Conservation (phyloP, 306 rosid species). For the Prinsepia uniflora region DNA sequence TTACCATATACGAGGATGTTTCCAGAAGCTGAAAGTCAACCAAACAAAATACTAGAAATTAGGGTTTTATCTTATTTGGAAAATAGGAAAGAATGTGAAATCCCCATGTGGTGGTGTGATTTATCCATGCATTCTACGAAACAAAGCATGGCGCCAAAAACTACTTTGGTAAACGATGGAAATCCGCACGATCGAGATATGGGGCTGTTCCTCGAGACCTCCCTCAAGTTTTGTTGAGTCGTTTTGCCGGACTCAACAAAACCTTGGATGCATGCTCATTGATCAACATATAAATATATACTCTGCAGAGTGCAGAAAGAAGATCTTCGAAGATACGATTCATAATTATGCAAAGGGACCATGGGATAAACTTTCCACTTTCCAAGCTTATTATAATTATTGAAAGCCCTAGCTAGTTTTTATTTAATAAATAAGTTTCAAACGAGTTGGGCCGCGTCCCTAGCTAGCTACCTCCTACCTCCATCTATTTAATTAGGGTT, state of each 20-base stretch:
- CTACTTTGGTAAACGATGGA: background rate
- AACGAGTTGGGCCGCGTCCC: no score
- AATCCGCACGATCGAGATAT: background rate
- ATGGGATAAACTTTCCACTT: background rate
- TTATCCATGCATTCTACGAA: background rate
- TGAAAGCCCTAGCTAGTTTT: no score
- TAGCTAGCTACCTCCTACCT: no score
- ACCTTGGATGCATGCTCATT: background rate
- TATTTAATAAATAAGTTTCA: no score
- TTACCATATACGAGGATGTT: no score
- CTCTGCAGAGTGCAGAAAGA: background rate
- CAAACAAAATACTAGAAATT: background rate
- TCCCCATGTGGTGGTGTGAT: background rate
- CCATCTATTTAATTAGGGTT: no score
- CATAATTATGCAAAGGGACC: background rate
- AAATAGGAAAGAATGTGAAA: background rate
- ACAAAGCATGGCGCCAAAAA: background rate
- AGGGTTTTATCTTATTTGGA: no score
- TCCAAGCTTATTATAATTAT: background rate
- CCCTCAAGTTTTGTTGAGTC: no score
- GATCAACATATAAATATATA: background rate
- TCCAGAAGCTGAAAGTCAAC: background rate
- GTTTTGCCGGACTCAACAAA: background rate
- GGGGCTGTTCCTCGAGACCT: slow-evolving; percentile 13
- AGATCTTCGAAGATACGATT: background rate